Conservation (phyloP, 2,329 filamentous ascomycete species). For the Calonectria pseudoreteaudii region DNA sequence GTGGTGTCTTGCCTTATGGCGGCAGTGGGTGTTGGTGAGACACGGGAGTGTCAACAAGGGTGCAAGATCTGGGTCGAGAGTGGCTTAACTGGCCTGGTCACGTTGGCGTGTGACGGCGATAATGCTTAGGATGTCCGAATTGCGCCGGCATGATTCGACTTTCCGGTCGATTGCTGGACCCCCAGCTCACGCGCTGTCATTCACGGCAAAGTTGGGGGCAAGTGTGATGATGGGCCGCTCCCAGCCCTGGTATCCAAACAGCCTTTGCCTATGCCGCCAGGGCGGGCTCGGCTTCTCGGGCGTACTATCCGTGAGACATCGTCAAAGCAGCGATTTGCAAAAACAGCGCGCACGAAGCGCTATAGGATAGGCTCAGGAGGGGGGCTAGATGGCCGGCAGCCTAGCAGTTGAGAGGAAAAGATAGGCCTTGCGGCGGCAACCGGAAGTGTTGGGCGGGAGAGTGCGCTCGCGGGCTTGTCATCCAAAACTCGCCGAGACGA, state of each 20-base stretch:
- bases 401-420: neutral
- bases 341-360: constrained; percentile 1
- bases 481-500: neutral
- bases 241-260: neutral
- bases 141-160: neutral
- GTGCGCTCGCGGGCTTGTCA: neutral
- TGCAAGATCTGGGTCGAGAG: constrained; percentile 36
- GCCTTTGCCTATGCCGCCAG: neutral
- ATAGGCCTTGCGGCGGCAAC: neutral
- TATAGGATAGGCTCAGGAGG: neutral
- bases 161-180: neutral
- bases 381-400: neutral
- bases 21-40: constrained; percentile 40
- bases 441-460: neutral
- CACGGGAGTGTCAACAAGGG: constrained; percentile 46
- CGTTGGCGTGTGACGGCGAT: constrained; percentile 13
- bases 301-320: constrained; percentile 12
- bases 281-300: constrained; percentile 15
- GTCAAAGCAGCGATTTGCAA: constrained; percentile 6
- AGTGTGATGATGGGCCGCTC: neutral
- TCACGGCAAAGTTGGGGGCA: neutral
- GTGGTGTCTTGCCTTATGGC: constrained; percentile 42
- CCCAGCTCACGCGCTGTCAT: neutral
- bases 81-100: constrained; percentile 14
- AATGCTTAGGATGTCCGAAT: neutral